Conservation (phyloP, 2,329 filamentous ascomycete genomes). For the Fusarium compactum region DNA sequence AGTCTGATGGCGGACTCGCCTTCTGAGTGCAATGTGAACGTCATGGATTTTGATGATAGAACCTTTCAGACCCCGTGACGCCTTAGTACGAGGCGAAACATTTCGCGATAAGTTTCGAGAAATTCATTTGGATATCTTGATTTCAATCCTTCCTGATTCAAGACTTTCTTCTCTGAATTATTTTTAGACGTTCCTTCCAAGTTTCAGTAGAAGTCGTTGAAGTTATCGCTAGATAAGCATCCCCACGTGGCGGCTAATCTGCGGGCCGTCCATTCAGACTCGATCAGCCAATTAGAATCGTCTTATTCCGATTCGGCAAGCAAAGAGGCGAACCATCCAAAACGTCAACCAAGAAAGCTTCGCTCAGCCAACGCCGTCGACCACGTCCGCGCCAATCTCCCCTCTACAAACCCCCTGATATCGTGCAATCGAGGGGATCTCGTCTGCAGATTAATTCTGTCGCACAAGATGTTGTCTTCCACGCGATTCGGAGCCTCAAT, state of each 20-base stretch:
- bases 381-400: constrained; percentile 32
- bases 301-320: constrained; percentile 46
- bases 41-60: constrained; percentile 18
- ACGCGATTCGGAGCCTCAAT: constrained; percentile 65
- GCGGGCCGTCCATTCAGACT: constrained; percentile 23
- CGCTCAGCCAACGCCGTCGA: constrained; percentile 29
- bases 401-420: constrained; percentile 27
- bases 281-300: constrained; percentile 48
- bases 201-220: neutral
- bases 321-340: constrained; percentile 49
- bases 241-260: constrained; percentile 48
- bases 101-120: neutral
- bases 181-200: neutral
- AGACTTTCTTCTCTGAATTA: neutral
- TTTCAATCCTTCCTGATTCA: neutral
- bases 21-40: constrained; percentile 18
- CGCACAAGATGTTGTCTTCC: constrained; percentile 59
- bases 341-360: constrained; percentile 48
- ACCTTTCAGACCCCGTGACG: constrained; percentile 9
- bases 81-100: constrained; percentile 7
- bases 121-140: too few species aligned
- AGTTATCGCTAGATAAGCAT: constrained; percentile 22
- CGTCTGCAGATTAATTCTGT: constrained; percentile 32
- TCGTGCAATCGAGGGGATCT: constrained; percentile 38
- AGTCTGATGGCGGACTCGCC: neutral